phyloP scores from a whole-genome alignment of 1,284 basidiomycete genomes.

The Rhodofomes roseus region DNA sequence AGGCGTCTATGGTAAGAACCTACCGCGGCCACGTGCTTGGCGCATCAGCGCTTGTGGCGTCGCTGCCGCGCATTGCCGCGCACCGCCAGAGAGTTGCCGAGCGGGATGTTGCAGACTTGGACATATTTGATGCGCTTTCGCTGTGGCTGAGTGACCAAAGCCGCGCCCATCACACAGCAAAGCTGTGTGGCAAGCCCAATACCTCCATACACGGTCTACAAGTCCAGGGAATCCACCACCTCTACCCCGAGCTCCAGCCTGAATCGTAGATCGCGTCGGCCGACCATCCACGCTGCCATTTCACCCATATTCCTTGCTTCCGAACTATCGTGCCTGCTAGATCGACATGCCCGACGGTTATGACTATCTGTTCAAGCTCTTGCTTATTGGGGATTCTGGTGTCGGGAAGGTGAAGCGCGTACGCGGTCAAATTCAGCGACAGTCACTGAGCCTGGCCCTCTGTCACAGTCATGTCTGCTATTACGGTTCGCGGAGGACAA shows the following conservation, averaged over 20 bases:
- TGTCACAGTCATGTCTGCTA: slow-evolving; percentile 86
- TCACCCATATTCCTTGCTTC: background rate
- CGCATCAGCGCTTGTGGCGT: background rate
- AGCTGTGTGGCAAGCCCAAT: background rate
- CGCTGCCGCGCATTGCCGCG: background rate
- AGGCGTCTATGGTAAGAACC: background rate
- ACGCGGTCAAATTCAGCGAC: background rate
- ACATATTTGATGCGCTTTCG: background rate
- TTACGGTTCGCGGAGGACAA: slow-evolving; percentile 99
- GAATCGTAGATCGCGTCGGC: background rate
- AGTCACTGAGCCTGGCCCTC: slow-evolving; percentile 17
- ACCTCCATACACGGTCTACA: background rate
- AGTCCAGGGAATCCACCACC: background rate
- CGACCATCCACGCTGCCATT: background rate
- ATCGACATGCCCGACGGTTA: slow-evolving; percentile 83
- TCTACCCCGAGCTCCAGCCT: background rate
- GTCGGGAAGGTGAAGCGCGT: slow-evolving; percentile 77
- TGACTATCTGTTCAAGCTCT: slow-evolving; percentile 97
- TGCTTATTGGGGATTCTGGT: slow-evolving; percentile 90
- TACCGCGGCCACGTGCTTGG: background rate
- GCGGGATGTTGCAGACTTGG: background rate
- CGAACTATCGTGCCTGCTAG: background rate
- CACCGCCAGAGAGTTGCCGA: background rate
- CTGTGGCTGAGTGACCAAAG: background rate
- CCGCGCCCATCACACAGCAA: slow-evolving; percentile 1